Percentiles rank a stretch among this genome's conserved stretches.
phyloP scores from a whole-genome alignment of 2,329 filamentous ascomycete species.

The Fusarium domesticum region DNA sequence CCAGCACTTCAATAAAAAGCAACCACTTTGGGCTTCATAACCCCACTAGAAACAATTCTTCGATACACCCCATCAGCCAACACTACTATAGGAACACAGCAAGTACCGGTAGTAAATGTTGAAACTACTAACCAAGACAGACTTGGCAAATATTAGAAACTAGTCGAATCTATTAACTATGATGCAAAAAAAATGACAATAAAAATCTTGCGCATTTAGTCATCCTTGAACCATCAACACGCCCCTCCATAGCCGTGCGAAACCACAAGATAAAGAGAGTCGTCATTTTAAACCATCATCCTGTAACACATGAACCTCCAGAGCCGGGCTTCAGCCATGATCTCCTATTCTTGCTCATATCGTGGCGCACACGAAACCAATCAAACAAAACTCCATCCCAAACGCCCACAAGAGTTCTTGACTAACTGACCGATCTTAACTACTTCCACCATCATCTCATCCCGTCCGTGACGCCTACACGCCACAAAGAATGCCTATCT shows the following conservation, averaged over 20 bases:
- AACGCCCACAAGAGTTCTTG: background rate
- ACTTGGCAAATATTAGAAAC: no score
- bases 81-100: background rate
- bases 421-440: no score
- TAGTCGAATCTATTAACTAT: no score
- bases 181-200: no score
- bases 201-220: background rate
- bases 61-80: background rate
- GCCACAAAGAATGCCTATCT: slow-evolving; percentile 8
- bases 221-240: background rate
- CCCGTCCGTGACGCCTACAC: slow-evolving; percentile 2
- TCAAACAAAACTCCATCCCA: background rate
- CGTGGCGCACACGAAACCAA: background rate
- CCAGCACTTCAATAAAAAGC: no score
- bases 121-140: no score
- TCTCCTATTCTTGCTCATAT: background rate
- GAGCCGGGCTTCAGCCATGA: background rate
- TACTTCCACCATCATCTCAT: no score
- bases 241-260: background rate
- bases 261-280: slow-evolving; percentile 11
- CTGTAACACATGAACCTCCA: background rate
- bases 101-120: no score
- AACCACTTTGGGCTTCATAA: background rate
- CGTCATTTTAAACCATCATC: slow-evolving; percentile 22
- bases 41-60: background rate